Base-by-base conservation (phyloP, 2,329 filamentous ascomycete genomes). In the Xylariales sp. region DNA sequence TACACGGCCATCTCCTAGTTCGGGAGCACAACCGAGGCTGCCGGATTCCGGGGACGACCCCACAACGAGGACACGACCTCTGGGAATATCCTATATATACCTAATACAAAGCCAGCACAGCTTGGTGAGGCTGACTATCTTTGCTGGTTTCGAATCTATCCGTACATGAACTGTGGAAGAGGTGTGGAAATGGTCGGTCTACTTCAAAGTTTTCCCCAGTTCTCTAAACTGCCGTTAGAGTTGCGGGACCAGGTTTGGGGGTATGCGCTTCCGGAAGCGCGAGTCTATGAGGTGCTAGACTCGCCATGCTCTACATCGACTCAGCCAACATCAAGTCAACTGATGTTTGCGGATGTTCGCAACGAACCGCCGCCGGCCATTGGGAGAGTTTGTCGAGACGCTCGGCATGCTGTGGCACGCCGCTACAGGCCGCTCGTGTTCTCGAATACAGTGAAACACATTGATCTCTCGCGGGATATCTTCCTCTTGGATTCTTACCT, bases 401-500 rank as follows among this genome's bases (percentile, higher is more conserved):
- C 68, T 27, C 64, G 69, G 8, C 59, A 58, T 36, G 62, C 68
- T 14, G 66, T 68, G 10, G 51, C 69, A 22, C 62, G 62, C 34
- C 62, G 61, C 40, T 73, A 71, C 53, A 63, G 63, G 40, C 65
- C 69, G 10, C 56, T 73, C 34, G 65, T 59, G 1, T 61, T 73
- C 33, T 67, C 66, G 5, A 51, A 53, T 21, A 69, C 66, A n/a
- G 69, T 70, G 36, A 72, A 73, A 48, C 67, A 63, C 31, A 59
- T 73, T 45, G 67, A 72, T 46, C 60, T 71, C 8, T 57, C 60
- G 21, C 63, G 68, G 24, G 69, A 73, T 45, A 63, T 72, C 27
- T 54, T 73, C 24, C 55, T 73, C 18, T 62, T 73, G 24, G 69
- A 73, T 47, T 69, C 68, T 1, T 72, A 71, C 49, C 57, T 73